phyloP scores from a whole-genome alignment of 768 basidiomycete genomes.

The Tricholomella constricta region DNA sequence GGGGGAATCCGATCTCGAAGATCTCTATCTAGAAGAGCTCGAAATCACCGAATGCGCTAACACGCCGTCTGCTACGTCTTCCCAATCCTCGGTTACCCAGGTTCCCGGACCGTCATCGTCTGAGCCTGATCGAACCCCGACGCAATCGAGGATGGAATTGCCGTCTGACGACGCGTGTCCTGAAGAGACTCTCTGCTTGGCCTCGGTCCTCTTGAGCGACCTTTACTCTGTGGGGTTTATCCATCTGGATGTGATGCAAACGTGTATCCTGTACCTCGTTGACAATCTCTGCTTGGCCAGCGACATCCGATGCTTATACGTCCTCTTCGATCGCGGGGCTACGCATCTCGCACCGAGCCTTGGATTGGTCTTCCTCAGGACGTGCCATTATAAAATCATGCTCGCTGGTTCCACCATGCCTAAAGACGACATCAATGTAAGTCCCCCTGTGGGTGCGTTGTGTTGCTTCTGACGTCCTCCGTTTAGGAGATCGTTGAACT shows the following conservation, averaged over 20 bases:
- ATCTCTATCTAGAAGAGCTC: slow-evolving; percentile 5
- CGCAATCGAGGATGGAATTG: background rate
- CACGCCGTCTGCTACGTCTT: background rate
- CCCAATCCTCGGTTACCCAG: too few relatives aligned
- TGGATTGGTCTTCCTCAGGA: slow-evolving; percentile 3
- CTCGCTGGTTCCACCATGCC: background rate
- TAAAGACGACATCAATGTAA: background rate
- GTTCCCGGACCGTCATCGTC: background rate
- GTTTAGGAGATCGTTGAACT: background rate
- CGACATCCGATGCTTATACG: slow-evolving; percentile 1
- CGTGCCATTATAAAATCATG: background rate
- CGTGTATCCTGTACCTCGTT: slow-evolving; percentile 7
- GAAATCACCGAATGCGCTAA: background rate
- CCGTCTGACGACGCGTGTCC: background rate
- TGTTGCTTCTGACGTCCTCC: background rate
- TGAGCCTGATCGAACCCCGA: background rate
- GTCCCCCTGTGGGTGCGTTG: background rate
- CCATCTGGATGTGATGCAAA: slow-evolving; percentile 7
- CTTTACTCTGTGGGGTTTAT: slow-evolving; percentile 9
- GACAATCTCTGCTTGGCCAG: background rate
- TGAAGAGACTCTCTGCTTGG: background rate
- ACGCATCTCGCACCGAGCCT: slow-evolving; percentile 5
- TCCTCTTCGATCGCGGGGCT: slow-evolving; percentile 3
- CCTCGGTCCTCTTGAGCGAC: slow-evolving; percentile 6
- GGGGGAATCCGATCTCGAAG: slow-evolving; percentile 2